Conservation (phyloP, 148 eudicot genomes). For the Persicaria maculosa region DNA sequence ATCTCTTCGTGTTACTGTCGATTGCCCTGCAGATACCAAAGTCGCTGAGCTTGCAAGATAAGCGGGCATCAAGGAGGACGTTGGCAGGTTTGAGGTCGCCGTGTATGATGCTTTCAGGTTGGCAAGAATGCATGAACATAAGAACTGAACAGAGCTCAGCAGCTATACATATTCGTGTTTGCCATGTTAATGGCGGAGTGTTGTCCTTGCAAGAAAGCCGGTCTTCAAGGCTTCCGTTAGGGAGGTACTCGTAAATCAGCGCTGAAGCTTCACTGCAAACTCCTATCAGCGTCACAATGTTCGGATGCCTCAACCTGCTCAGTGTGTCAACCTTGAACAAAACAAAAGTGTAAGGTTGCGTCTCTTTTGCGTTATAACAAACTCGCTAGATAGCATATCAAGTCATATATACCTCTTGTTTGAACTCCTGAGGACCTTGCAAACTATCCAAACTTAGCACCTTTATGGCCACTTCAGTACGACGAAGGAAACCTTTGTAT, state of each 20-base stretch:
- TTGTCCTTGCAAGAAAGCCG: conserved; percentile 66
- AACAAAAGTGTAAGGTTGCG: not conserved
- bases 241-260: conserved; percentile 71
- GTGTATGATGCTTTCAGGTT: conserved; percentile 46
- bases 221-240: conserved; percentile 86
- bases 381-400: not conserved
- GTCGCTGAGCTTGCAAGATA: conserved; percentile 59
- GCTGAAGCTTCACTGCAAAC: conserved; percentile 64
- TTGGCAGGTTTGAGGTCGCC: conserved; percentile 76
- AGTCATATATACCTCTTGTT: conserved; percentile 61
- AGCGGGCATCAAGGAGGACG: conserved; percentile 56
- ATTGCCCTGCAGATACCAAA: conserved; percentile 58
- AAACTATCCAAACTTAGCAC: conserved; percentile 41
- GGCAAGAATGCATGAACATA: conserved; percentile 65
- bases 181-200: conserved; percentile 73
- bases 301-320: conserved; percentile 81
- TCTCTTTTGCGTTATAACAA: not conserved
- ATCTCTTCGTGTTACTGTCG: conserved; percentile 24
- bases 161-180: conserved; percentile 70
- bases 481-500: conserved; percentile 53
- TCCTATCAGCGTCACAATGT: conserved; percentile 73
- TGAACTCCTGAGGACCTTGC: conserved; percentile 69
- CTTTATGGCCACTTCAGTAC: conserved; percentile 76
- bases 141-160: conserved; percentile 77
- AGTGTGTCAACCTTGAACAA: conserved; percentile 55